Evolutionary conservation across 1,139 yeast species (phyloP), one percentile per base, ranked within the genome.

Genomic region (Geotrichum reessii): DNA sequence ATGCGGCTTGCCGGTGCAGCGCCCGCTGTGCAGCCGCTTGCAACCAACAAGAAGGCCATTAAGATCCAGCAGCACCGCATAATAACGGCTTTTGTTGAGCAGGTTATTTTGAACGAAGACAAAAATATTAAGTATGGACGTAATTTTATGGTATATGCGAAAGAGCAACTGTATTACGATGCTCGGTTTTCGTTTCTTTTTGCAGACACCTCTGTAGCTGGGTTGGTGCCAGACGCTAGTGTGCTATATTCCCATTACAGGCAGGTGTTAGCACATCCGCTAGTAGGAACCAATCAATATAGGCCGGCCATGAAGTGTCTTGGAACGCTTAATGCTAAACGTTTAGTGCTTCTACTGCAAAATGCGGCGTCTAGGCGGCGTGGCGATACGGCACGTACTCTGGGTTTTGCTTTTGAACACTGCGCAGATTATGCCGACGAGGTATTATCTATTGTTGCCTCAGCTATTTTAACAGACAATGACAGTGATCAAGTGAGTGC

Each of bases 361-460:
- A 65, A 67, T 53, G 61, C 64, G n/a, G 48, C 12, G 28, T 61
- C 69, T 14, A 56, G 58, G 50, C 64, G 69, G 17, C 61, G 73
- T 19, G 71, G 72, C 11, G 62, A 68, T 9, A 67, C 70, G 25
- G 73, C 73, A 4, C 63, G 72, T 11, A 63, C 67, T 27, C 67
- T 66, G 63, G 70, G 69, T 11, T 70, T 70, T 64, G 72, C 71
- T 12, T 59, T 69, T 37, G 64, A 66, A 21, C 66, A 69, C 56
- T 64, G 44, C 7, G 21, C 21, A 44, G 27, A 14, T 12, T 12
- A 24, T 17, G 24, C 27, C 6, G 48, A 21, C 27, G 48, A 44
- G 27, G 17, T 44, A 44, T 6, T 44, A 44, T n/a, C 5, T 2
- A 33, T 11, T 12, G 14, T 33, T 33, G 17, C 14, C 14, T 33